phyloP scores from a whole-genome alignment of 441 rosid species.

The Syzygium syzygioides region DNA sequence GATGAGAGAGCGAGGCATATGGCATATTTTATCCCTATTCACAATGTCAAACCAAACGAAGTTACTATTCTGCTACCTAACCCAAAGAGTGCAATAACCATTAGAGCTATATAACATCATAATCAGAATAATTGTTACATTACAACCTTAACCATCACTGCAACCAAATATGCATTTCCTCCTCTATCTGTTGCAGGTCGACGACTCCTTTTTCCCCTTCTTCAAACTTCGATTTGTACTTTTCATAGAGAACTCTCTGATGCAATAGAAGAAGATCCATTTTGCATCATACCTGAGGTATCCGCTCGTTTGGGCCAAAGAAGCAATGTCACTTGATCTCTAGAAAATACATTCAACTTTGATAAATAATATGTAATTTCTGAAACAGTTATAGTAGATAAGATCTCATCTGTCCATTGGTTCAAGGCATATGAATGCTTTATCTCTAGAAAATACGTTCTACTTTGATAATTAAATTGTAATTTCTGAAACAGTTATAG shows the following conservation, averaged over 20 bases:
- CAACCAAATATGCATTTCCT: not conserved
- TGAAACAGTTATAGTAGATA: not conserved
- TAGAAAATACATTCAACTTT: not conserved
- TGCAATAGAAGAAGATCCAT: not conserved
- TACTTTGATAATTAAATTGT: not conserved
- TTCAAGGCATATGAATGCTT: not conserved
- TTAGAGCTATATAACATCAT: not conserved
- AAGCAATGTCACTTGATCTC: not conserved
- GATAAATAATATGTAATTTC: not conserved
- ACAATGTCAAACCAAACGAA: not conserved
- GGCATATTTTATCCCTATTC: not conserved
- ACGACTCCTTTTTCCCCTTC: not conserved
- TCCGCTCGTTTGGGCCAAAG: not conserved
- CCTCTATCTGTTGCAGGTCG: not conserved
- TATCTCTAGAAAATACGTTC: not conserved
- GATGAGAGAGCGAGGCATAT: not conserved
- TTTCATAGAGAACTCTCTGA: not conserved
- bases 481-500: not conserved
- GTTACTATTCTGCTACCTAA: not conserved
- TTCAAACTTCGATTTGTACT: not conserved
- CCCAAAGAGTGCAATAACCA: not conserved
- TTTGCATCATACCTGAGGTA: not conserved
- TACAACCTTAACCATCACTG: not conserved
- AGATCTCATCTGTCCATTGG: not conserved
- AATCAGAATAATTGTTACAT: not conserved